Evolutionary conservation across 169 alveolate genomes (phyloP), one percentile per base, ranked within the genome.

Genomic region (Plasmodium ovale): DNA sequence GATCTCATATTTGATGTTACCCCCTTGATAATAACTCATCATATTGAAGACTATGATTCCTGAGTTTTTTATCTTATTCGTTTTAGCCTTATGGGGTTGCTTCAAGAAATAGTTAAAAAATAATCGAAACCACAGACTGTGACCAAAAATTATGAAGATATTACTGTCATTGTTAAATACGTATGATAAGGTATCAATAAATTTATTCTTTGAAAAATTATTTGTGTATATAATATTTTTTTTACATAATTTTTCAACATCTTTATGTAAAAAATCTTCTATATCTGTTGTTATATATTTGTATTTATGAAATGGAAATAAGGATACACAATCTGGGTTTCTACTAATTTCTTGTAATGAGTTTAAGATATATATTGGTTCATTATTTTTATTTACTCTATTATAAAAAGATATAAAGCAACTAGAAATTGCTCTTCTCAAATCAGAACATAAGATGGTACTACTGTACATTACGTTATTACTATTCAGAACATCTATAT

Each of bases 271-370:
- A 39, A 64, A 64, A 33, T 47, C 65, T 39, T 58, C 73, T 1
- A 37, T 42, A 35, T 54, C 73, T 9, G 89, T 35, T 12, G 68
- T 65, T 21, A 79, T 25, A 79, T 79, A 79, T 68, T 31, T 47
- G n/a, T 58, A 49, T 23, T 64, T 56, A 69, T 79, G 49, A 54
- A 16, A 79, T 29, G 19, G 16, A 27, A 37, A 49, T 56, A 79
- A 51, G 1, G 89, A 33, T 16, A 79, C 42, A 12, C 82, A 79
- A 64, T 79, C 89, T 44, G 71, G 82, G 14, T 79, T 79, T 49
- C 89, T 64, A 65, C 89, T 79, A 29, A 79, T 68, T 39, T 79
- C 89, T 68, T 79, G 82, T 64, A 79, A 68, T 49, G 89, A 79
- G 31, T 79, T 64, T 25, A 79, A 58, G n/a, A 79, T 10, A 79